Percentiles rank a stretch among this genome's conserved stretches.
phyloP scores from a whole-genome alignment of 768 basidiomycete species.

The Exidia glandulosa region DNA sequence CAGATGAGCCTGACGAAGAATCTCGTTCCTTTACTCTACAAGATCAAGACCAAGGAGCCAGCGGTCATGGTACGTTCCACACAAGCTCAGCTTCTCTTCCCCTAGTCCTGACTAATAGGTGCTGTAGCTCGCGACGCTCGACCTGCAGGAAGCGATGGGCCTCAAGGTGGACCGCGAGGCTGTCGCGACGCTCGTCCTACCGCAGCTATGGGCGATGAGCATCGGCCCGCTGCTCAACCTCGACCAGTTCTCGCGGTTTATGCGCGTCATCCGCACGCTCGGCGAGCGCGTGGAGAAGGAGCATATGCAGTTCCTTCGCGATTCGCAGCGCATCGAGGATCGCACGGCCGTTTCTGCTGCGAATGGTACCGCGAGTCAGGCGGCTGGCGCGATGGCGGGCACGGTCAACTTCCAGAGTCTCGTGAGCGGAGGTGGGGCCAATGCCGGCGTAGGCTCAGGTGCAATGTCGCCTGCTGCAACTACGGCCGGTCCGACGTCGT shows the following conservation, averaged over 20 bases:
- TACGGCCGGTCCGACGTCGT: constrained; percentile 32
- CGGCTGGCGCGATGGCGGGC: constrained; percentile 28
- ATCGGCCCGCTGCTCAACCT: constrained; percentile 84
- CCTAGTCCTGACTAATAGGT: background rate
- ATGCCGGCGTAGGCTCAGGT: constrained; percentile 8
- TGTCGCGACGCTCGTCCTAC: constrained; percentile 77
- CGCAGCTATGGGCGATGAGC: constrained; percentile 94
- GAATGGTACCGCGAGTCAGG: constrained; percentile 22
- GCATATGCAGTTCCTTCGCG: constrained; percentile 84
- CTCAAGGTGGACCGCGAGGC: constrained; percentile 89
- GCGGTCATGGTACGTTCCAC: constrained; percentile 65
- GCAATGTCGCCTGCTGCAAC: constrained; percentile 32
- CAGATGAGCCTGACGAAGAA: constrained; percentile 91
- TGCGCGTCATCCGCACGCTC: constrained; percentile 66
- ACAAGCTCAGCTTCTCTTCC: background rate
- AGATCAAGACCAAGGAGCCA: constrained; percentile 48
- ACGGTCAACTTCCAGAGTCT: constrained; percentile 80
- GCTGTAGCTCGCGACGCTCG: constrained; percentile 75
- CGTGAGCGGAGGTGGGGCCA: constrained; percentile 40
- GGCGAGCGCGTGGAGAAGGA: constrained; percentile 86
- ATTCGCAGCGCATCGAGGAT: constrained; percentile 85
- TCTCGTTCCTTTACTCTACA: constrained; percentile 85
- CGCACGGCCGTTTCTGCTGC: constrained; percentile 41
- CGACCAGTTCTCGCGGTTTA: constrained; percentile 86
- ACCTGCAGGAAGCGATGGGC: constrained; percentile 94